These are phyloP conservation scores for Lathyrus oleraceus DNA, from an alignment of 306 rosid species.

Conservation along the genomic window DNA sequence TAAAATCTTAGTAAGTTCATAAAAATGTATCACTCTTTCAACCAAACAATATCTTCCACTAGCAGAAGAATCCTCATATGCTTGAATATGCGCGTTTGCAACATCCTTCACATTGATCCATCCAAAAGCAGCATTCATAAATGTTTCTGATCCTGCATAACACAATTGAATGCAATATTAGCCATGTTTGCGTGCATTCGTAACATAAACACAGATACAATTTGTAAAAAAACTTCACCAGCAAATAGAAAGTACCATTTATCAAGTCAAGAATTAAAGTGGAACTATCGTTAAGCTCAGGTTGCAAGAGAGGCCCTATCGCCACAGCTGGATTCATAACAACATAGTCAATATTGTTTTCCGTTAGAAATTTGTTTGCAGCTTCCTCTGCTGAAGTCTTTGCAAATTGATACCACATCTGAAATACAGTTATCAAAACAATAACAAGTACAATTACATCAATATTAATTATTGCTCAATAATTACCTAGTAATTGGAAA, in stretches of 20 bases:
- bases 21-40: constrained; percentile 55
- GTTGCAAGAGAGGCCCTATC: constrained; percentile 30
- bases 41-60: constrained; percentile 72
- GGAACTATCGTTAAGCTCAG: constrained; percentile 57
- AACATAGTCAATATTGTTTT: constrained; percentile 28
- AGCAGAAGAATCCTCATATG: constrained; percentile 71
- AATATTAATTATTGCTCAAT: no score
- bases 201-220: no score
- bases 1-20: constrained; percentile 52
- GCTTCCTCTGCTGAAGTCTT: constrained; percentile 30
- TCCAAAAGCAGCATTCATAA: constrained; percentile 47
- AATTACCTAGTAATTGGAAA: neutral
- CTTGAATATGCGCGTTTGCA: constrained; percentile 67
- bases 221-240: neutral
- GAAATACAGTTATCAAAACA: neutral
- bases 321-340: constrained; percentile 18
- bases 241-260: constrained; percentile 47
- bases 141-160: constrained; percentile 53
- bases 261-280: constrained; percentile 49
- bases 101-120: constrained; percentile 84
- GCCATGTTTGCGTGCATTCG: neutral
- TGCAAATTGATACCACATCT: constrained; percentile 32
- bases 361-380: constrained; percentile 2
- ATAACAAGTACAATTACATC: no score
- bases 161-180: no score